Base-by-base conservation (phyloP, 768 basidiomycete genomes). In the Pisolithus marmoratus region DNA sequence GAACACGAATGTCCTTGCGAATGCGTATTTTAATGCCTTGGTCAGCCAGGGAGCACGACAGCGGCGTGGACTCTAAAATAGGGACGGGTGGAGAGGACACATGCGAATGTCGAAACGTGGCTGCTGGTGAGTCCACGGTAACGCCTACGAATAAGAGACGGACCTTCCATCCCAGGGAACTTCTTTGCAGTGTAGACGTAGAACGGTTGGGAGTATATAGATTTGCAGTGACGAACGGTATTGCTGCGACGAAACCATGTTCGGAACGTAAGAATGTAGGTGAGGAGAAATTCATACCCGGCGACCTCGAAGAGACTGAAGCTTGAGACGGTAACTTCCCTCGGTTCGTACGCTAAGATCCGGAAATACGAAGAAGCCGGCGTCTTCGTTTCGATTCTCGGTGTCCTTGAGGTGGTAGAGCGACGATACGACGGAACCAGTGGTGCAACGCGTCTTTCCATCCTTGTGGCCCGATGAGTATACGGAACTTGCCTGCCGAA, bases 101-200 rank as follows among this genome's bases (percentile, higher is more conserved):
- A 34, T 34, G 34, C 34, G 12, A 15, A 14, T 34, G 4, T 15
- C 34, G 34, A 34, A 34, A 34, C 34, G 34, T 34, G 34, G 12
- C 34, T 27, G n/a, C 26, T 11, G 5, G 14, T 34, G 34, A 34
- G 34, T 50, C 6, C 27, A 24, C 6, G 34, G 40, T 27, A 19
- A 38, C 17, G 29, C 27, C 43, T 14, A 53, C 38, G 45, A 45
- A 37, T 43, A 17, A 24, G 38, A 26, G 9, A 70, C 82, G 23
- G 57, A 90, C 92, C 86, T 76, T 92, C 90, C 90, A 94, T 94
- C 23, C 94, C 93, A 0, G 94, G 93, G 64, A 95, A 96, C 70
- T 94, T 93, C 78, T 96, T 96, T 15, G 92, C 90, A 0, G 93
- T 93, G 66, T 93, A 96, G 11, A 96, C 94, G 56, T 94, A 92